Percentiles rank a stretch among this genome's conserved stretches.
phyloP scores from a whole-genome alignment of 495 filamentous ascomycete species.

The Letharia lupina region DNA sequence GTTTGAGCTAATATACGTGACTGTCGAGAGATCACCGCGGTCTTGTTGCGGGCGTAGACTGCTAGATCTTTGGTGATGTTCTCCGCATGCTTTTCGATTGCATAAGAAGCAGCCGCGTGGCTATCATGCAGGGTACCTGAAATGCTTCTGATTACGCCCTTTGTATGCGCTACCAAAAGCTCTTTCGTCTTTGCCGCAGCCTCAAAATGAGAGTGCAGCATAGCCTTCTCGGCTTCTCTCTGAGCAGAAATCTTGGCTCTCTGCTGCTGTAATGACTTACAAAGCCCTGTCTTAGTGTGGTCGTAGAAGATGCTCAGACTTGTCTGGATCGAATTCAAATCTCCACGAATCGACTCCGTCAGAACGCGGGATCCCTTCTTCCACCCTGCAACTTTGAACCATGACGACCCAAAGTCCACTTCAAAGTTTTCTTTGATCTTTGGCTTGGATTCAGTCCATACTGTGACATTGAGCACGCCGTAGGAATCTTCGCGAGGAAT shows the following conservation, averaged over 20 bases:
- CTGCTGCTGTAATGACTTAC: conserved; percentile 41
- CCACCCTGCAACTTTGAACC: conserved; percentile 52
- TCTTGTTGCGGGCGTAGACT: conserved; percentile 8
- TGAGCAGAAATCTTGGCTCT: conserved; percentile 28
- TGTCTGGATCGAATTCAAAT: conserved; percentile 39
- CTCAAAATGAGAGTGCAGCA: conserved; percentile 9
- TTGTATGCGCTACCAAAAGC: conserved; percentile 17
- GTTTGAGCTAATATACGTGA: conserved; percentile 8
- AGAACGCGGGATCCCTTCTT: conserved; percentile 40
- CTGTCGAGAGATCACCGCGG: conserved; percentile 12
- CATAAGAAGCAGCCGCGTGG: conserved; percentile 4
- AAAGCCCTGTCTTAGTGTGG: conserved; percentile 44
- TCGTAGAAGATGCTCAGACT: conserved; percentile 36
- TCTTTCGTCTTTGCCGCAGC: conserved; percentile 12
- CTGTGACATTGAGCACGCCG: conserved; percentile 48
- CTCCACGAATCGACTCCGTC: conserved; percentile 36
- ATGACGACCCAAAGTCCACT: conserved; percentile 54
- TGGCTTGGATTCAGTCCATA: conserved; percentile 45
- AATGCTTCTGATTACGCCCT: conserved; percentile 9
- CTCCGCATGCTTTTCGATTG: conserved; percentile 3
- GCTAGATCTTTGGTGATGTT: conserved; percentile 9
- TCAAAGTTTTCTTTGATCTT: conserved; percentile 45
- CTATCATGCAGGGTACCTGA: conserved; percentile 6
- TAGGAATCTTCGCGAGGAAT: conserved; percentile 51
- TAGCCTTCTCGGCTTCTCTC: conserved; percentile 4